phyloP scores from a whole-genome alignment of 805 yeast genomes.

The Metschnikowia corniflorae region DNA sequence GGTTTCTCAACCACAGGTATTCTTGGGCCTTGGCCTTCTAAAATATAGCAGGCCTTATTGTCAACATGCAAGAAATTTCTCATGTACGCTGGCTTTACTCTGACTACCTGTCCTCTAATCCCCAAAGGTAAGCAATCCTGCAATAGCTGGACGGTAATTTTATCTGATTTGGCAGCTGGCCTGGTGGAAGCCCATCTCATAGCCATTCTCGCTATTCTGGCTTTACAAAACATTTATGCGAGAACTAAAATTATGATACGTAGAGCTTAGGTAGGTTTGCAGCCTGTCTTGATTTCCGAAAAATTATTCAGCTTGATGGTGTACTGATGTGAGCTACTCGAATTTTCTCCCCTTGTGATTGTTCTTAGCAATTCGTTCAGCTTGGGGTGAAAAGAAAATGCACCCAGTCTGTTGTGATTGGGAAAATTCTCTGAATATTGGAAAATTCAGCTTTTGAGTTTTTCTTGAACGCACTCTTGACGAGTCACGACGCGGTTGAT shows the following conservation, averaged over 20 bases:
- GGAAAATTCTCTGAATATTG: too few relatives aligned
- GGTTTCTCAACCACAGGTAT: conserved; percentile 37
- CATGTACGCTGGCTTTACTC: conserved; percentile 79
- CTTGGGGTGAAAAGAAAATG: too few relatives aligned
- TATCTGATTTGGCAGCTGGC: conserved; percentile 22
- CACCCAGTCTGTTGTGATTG: too few relatives aligned
- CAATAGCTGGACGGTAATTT: conserved; percentile 72
- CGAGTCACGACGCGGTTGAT: too few relatives aligned
- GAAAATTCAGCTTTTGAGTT: too few relatives aligned
- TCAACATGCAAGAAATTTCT: conserved; percentile 67
- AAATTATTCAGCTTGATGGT: too few relatives aligned
- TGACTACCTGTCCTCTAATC: conserved; percentile 64
- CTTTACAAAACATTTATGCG: conserved; percentile 10
- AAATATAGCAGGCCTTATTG: conserved; percentile 73
- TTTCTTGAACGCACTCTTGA: too few relatives aligned
- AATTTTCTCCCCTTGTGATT: too few relatives aligned
- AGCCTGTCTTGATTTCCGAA: too few relatives aligned
- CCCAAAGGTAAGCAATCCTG: conserved; percentile 65
- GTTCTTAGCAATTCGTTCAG: too few relatives aligned
- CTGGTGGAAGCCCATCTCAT: conserved; percentile 19
- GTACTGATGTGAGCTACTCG: too few relatives aligned
- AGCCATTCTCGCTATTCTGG: conserved; percentile 9
- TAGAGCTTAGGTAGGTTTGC: background rate
- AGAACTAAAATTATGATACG: background rate
- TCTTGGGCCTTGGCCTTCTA: conserved; percentile 32